Conservation (phyloP, 495 filamentous ascomycete species). For the Trichodelitschia bisporula region DNA sequence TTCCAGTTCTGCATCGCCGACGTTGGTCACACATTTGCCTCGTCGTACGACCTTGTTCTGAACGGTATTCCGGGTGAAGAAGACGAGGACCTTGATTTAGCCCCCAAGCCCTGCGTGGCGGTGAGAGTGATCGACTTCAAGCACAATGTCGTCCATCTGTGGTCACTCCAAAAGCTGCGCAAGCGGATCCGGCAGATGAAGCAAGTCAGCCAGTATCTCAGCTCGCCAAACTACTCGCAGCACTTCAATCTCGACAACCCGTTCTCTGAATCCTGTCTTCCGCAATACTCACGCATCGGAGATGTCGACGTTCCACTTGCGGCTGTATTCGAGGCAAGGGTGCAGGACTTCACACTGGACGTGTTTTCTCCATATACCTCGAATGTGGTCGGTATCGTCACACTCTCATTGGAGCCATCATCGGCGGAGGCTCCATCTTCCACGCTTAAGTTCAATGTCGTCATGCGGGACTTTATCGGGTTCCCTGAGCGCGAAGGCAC, state of each 20-base stretch:
- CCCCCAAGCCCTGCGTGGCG: conserved; percentile 72
- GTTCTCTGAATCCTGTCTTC: conserved; percentile 72
- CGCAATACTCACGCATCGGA: conserved; percentile 76
- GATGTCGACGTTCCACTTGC: conserved; percentile 84
- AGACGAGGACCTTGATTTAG: conserved; percentile 56
- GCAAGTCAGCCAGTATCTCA: conserved; percentile 87
- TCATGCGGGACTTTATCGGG: conserved; percentile 91
- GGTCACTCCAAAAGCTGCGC: conserved; percentile 84
- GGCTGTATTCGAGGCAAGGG: conserved; percentile 83
- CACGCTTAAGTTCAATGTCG: conserved; percentile 93
- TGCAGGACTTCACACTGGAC: conserved; percentile 83
- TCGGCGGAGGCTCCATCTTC: conserved; percentile 79
- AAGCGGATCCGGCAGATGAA: conserved; percentile 75
- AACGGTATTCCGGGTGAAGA: conserved; percentile 83
- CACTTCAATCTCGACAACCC: conserved; percentile 59
- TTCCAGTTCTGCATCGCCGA: conserved; percentile 92
- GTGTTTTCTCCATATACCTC: conserved; percentile 81
- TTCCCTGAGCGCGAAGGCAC: conserved; percentile 94
- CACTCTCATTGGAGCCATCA: conserved; percentile 77
- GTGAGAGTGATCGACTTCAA: conserved; percentile 84
- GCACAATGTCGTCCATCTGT: conserved; percentile 65
- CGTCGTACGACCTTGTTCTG: conserved; percentile 86
- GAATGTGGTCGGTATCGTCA: conserved; percentile 68
- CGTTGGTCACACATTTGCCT: conserved; percentile 64
- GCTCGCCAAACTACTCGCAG: conserved; percentile 79